Evolutionary conservation across 805 yeast genomes (phyloP).

Genomic region (Saturnispora dispora): DNA sequence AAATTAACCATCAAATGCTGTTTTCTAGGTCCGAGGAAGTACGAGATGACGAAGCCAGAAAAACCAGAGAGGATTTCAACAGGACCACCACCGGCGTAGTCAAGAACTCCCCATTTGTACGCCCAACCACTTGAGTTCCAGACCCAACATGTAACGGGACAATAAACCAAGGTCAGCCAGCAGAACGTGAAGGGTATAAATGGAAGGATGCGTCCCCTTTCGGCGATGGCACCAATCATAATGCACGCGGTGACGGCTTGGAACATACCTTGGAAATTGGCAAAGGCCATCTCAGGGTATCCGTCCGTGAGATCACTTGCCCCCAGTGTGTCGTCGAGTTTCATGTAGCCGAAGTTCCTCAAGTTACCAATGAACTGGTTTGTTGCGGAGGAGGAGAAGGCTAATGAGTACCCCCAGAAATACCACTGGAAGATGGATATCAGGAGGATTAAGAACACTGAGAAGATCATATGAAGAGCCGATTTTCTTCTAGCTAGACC

Average conservation of each 20-base stretch:
- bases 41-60: slow-evolving; percentile 80
- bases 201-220: slow-evolving; percentile 84
- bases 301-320: slow-evolving; percentile 8
- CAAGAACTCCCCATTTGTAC: slow-evolving; percentile 80
- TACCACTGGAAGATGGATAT: slow-evolving; percentile 81
- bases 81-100: slow-evolving; percentile 98
- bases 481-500: slow-evolving; percentile 86
- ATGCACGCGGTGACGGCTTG: slow-evolving; percentile 87
- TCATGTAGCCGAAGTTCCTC: slow-evolving; percentile 70
- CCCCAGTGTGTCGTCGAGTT: slow-evolving; percentile 40
- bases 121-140: slow-evolving; percentile 97
- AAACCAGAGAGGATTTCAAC: slow-evolving; percentile 90
- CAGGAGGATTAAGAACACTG: slow-evolving; percentile 43
- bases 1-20: slow-evolving; percentile 74
- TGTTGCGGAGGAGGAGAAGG: slow-evolving; percentile 70
- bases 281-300: slow-evolving; percentile 72
- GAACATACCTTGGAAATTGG: slow-evolving; percentile 86
- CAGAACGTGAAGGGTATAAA: slow-evolving; percentile 70
- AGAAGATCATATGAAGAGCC: slow-evolving; percentile 82
- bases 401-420: slow-evolving; percentile 95
- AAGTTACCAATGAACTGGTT: slow-evolving; percentile 86
- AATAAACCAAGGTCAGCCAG: slow-evolving; percentile 88
- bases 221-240: slow-evolving; percentile 87
- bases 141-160: slow-evolving; percentile 93
- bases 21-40: slow-evolving; percentile 67